Percentiles rank a stretch among this genome's conserved stretches.
phyloP scores from a whole-genome alignment of 371 early-diverging fungal species.

The Syncephalastrum contaminatum region DNA sequence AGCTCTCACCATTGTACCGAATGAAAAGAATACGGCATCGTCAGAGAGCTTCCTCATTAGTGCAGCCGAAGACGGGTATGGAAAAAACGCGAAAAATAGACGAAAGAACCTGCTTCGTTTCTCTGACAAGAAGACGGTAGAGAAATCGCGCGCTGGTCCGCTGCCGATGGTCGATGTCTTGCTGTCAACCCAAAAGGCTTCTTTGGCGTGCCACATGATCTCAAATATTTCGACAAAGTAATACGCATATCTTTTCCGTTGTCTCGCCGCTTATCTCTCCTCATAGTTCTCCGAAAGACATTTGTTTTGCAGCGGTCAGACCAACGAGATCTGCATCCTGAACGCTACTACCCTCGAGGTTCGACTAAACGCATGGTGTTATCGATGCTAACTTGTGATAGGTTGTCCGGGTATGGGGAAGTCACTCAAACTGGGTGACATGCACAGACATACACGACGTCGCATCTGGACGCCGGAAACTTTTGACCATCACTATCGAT shows the following conservation, averaged over 20 bases:
- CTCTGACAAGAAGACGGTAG: conserved; percentile 26
- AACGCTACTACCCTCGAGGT: conserved; percentile 53
- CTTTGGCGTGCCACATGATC: conserved; percentile 52
- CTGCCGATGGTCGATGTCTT: conserved; percentile 70
- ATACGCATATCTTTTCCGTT: no score
- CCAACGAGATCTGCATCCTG: conserved; percentile 46
- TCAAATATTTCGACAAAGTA: conserved; percentile 34
- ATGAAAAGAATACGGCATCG: conserved; percentile 48
- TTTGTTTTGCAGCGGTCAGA: conserved; percentile 45
- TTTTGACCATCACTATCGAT: conserved; percentile 45
- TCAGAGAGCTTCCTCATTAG: conserved; percentile 61
- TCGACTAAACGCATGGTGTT: conserved; percentile 1
- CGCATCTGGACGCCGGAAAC: conserved; percentile 21
- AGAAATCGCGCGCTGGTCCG: conserved; percentile 71
- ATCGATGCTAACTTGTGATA: conserved; percentile 25
- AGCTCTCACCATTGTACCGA: conserved; percentile 49
- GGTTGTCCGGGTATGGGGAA: conserved; percentile 67
- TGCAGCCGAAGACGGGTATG: conserved; percentile 69
- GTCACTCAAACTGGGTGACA: conserved; percentile 65
- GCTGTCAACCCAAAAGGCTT: conserved; percentile 60
- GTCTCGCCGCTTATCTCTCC: conserved; percentile 4
- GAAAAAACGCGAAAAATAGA: conserved; percentile 2
- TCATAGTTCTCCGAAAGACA: conserved; percentile 32
- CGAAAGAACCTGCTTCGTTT: background rate
- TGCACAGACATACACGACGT: conserved; percentile 55